Percentiles rank a stretch among this genome's conserved stretches.
Conservation (phyloP, 768 basidiomycete genomes). For the Trametes sanguinea region DNA sequence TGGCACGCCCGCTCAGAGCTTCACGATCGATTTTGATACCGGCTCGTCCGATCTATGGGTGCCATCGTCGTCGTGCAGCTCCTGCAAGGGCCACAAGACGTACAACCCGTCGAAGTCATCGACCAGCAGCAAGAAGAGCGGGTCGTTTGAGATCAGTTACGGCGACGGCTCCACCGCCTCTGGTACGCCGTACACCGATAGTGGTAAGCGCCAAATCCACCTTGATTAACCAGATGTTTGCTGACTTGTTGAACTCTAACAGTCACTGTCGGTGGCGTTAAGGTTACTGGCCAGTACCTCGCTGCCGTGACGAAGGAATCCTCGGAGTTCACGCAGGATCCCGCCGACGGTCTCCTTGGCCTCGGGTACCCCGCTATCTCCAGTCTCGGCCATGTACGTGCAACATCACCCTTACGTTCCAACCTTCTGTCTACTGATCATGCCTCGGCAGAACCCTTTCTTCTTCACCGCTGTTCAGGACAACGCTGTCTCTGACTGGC, state of each 20-base stretch:
- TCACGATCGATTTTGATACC: conserved; percentile 24
- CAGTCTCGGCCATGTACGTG: no score
- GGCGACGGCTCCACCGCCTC: conserved; percentile 36
- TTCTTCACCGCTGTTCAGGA: conserved; percentile 24
- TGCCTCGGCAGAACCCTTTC: conserved; percentile 19
- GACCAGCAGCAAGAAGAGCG: conserved; percentile 23
- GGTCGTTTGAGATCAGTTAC: conserved; percentile 35
- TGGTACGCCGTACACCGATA: conserved; percentile 37
- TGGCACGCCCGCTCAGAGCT: conserved; percentile 20
- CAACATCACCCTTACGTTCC: background rate
- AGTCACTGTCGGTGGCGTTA: conserved; percentile 24
- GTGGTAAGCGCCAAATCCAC: conserved; percentile 18
- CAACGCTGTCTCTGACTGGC: conserved; percentile 16
- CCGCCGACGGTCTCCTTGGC: conserved; percentile 26
- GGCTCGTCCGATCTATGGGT: conserved; percentile 33
- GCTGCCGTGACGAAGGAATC: conserved; percentile 16
- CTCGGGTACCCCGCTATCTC: conserved; percentile 5
- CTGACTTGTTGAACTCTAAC: background rate
- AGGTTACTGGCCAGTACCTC: conserved; percentile 17
- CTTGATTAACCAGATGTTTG: background rate
- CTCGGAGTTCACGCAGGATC: conserved; percentile 1
- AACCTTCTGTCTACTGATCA: background rate
- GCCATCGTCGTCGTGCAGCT: conserved; percentile 23
- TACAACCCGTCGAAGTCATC: conserved; percentile 28
- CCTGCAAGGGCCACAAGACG: conserved; percentile 18